A percentile compares a stretch with the other conserved stretches of the same genome.
phyloP scores from a whole-genome alignment of 2,329 filamentous ascomycete genomes.

The Monosporascus sp. region DNA sequence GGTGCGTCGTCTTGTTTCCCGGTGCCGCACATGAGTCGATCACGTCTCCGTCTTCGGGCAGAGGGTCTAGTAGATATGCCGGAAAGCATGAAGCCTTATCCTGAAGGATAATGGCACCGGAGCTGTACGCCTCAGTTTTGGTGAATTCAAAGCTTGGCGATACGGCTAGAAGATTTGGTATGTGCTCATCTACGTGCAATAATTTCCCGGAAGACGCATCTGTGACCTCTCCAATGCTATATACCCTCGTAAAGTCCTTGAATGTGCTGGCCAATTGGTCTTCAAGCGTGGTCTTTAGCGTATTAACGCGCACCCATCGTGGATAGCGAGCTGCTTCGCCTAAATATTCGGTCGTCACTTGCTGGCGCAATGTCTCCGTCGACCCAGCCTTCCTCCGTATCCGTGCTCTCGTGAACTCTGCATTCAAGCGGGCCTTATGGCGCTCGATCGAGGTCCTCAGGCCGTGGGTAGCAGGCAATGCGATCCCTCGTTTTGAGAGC shows the following conservation, averaged over 20 bases:
- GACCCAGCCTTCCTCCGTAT: slow-evolving; percentile 66
- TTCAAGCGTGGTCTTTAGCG: slow-evolving; percentile 63
- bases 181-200: slow-evolving; percentile 69
- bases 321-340: slow-evolving; percentile 56
- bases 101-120: slow-evolving; percentile 80
- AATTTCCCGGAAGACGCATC: slow-evolving; percentile 34
- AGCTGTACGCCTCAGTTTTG: slow-evolving; percentile 65
- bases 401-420: slow-evolving; percentile 77
- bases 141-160: slow-evolving; percentile 67
- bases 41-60: slow-evolving; percentile 62
- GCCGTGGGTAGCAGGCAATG: slow-evolving; percentile 73
- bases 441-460: slow-evolving; percentile 69
- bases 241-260: slow-evolving; percentile 51
- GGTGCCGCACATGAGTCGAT: slow-evolving; percentile 94
- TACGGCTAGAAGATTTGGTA: slow-evolving; percentile 79
- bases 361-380: slow-evolving; percentile 57
- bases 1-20: slow-evolving; percentile 94
- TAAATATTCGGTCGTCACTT: slow-evolving; percentile 48
- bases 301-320: slow-evolving; percentile 90
- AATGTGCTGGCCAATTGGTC: slow-evolving; percentile 75
- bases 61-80: slow-evolving; percentile 74
- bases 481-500: slow-evolving; percentile 74
- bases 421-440: slow-evolving; percentile 73
- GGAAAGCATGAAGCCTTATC: slow-evolving; percentile 98
- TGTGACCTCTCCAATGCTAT: slow-evolving; percentile 52